These are phyloP conservation scores for Calophaca sinica DNA, from an alignment of 306 rosid genomes.

Conservation along the genomic window DNA sequence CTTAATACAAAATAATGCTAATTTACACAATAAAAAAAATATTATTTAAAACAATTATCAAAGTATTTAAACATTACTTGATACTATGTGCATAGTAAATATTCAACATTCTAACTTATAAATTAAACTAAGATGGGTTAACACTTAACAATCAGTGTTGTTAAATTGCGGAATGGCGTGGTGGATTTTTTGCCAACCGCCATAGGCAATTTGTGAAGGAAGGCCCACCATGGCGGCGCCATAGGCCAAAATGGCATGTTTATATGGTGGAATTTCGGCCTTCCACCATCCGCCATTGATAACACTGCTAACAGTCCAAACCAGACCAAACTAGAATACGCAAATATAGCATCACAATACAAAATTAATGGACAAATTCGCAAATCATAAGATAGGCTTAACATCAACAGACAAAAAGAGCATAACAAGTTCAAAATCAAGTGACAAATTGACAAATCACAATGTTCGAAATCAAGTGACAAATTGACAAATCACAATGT, in stretches of 20 bases:
- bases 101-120: background rate
- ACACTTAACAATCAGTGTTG: background rate
- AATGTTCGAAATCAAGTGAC: background rate
- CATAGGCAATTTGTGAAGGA: too few relatives aligned
- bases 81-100: background rate
- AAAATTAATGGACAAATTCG: too few relatives aligned
- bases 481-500: background rate
- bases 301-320: background rate
- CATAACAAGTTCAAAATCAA: background rate
- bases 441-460: background rate
- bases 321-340: background rate
- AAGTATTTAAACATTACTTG: background rate
- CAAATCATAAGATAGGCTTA: background rate
- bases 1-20: background rate
- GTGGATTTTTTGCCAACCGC: too few relatives aligned
- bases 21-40: background rate
- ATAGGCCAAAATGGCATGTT: too few relatives aligned
- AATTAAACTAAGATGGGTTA: background rate
- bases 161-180: too few relatives aligned
- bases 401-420: background rate
- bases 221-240: too few relatives aligned
- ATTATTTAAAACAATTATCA: background rate
- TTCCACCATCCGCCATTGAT: too few relatives aligned
- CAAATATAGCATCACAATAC: background rate
- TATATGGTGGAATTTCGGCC: too few relatives aligned